These are phyloP conservation scores for Sclerotinia sclerotiorum DNA, from an alignment of 2,329 filamentous ascomycete genomes.

Conservation along the genomic window DNA sequence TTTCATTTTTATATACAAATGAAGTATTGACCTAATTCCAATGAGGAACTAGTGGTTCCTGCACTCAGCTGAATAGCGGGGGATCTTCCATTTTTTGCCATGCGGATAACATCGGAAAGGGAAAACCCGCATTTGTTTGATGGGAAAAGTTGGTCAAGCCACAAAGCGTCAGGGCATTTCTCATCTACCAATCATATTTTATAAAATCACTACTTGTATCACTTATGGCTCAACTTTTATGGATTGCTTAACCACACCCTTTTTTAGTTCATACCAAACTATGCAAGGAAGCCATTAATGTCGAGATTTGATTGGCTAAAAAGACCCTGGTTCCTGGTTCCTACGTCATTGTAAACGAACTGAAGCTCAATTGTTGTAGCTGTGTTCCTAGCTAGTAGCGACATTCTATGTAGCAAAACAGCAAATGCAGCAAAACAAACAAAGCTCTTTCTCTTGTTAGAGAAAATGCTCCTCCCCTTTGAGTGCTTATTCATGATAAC, in stretches of 20 bases:
- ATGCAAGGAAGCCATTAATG: neutral
- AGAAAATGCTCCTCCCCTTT: neutral
- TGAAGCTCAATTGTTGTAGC: neutral
- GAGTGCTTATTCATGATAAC: neutral
- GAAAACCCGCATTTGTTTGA: neutral
- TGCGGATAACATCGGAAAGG: neutral
- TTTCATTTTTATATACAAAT: neutral
- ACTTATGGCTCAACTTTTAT: neutral
- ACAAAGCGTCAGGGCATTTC: neutral
- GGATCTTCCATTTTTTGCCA: neutral
- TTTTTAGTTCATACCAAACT: neutral
- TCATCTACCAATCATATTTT: neutral
- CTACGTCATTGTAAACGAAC: conserved; percentile 6
- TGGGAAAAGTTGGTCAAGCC: conserved; percentile 13
- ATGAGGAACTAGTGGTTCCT: neutral
- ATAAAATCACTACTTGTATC: neutral
- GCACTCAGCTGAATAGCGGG: neutral
- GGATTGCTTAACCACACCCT: neutral
- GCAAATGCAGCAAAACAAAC: too few species aligned
- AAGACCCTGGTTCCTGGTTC: too few species aligned
- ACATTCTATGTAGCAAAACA: too few species aligned
- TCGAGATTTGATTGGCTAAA: neutral
- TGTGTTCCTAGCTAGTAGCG: too few species aligned
- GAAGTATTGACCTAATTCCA: neutral
- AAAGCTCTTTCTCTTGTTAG: neutral